Conservation (phyloP, 1,284 basidiomycete genomes). For the Vanrija humicola region DNA sequence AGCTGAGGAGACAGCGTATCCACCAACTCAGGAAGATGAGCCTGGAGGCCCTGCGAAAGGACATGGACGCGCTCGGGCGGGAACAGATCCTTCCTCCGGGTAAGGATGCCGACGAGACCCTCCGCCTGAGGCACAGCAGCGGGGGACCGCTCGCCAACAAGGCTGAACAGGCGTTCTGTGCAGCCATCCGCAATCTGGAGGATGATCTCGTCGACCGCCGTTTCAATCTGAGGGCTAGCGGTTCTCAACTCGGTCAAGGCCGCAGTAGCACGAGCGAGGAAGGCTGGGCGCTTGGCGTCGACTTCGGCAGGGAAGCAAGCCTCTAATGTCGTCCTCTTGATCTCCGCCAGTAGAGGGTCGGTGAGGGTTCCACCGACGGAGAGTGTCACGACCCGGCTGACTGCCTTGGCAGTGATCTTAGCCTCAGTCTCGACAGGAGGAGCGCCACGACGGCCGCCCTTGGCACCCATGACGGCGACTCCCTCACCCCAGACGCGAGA, state of each 20-base stretch:
- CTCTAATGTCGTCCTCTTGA: slow-evolving; percentile 65
- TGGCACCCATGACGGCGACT: slow-evolving; percentile 35
- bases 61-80: slow-evolving; percentile 11
- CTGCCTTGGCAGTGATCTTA: slow-evolving; percentile 23
- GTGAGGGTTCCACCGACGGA: slow-evolving; percentile 62
- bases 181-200: slow-evolving; percentile 16
- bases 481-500: slow-evolving; percentile 38
- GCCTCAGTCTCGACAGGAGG: slow-evolving; percentile 33
- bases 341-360: slow-evolving; percentile 61
- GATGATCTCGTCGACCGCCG: slow-evolving; percentile 9
- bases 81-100: slow-evolving; percentile 14
- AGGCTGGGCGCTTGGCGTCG: background rate
- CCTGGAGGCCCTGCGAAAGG: slow-evolving; percentile 17
- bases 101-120: slow-evolving; percentile 17
- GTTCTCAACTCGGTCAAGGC: slow-evolving; percentile 11
- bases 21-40: slow-evolving; percentile 17
- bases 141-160: background rate
- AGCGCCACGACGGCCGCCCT: slow-evolving; percentile 21
- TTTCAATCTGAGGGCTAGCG: background rate
- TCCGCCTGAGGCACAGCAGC: slow-evolving; percentile 7
- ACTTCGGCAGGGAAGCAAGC: slow-evolving; percentile 13
- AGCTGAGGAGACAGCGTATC: slow-evolving; percentile 12
- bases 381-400: slow-evolving; percentile 17
- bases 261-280: slow-evolving; percentile 16
- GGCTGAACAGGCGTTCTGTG: slow-evolving; percentile 14